Evolutionary conservation across 2,329 filamentous ascomycete species (phyloP), one percentile per base, ranked within the genome.

Genomic region (Aureobasidium lini): DNA sequence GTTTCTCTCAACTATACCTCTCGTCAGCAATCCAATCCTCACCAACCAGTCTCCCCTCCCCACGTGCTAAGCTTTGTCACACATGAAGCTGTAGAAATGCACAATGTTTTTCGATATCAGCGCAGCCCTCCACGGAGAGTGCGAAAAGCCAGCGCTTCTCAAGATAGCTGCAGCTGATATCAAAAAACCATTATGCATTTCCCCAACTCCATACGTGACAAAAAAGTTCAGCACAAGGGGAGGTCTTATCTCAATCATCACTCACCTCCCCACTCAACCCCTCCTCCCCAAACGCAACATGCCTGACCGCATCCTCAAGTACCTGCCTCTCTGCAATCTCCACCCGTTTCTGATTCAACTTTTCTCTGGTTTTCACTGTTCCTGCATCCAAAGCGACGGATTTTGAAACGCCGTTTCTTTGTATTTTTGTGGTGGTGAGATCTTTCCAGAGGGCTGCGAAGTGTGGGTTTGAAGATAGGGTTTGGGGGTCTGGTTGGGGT

Each of bases 391-490:
- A 3, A 18, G 72, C 43, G 75, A 68, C 37, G 67, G 42, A 1
- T 23, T 13, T 70, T 1, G 77, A 74, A 2, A 76, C 75, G n/a
- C 73, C 76, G 69, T 79, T 73, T 1, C 64, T 48, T 57, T 77
- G 75, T 5, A 79, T 63, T 65, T 75, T 76, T 49, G 73, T 71
- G 0, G 69, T 67, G 47, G 70, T 72, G 0, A 79, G 65, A 62
- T 79, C 75, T 47, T 73, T 71, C 65, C 78, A 78, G 1, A 79
- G 66, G 0, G 71, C 66, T 15, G 75, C 74, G 58, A 79, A 79
- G 36, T 72, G 73, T 0, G 76, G 74, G 57, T 79, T 77, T 0
- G 69, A 67, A 28, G 73, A 64, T 0, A 77, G 61, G 0, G 72
- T 64, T 1, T 61, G 61, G 0, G 72, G 69, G 29, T 76, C 70